phyloP scores from a whole-genome alignment of 768 basidiomycete genomes.

The Pulveroboletus sp. region DNA sequence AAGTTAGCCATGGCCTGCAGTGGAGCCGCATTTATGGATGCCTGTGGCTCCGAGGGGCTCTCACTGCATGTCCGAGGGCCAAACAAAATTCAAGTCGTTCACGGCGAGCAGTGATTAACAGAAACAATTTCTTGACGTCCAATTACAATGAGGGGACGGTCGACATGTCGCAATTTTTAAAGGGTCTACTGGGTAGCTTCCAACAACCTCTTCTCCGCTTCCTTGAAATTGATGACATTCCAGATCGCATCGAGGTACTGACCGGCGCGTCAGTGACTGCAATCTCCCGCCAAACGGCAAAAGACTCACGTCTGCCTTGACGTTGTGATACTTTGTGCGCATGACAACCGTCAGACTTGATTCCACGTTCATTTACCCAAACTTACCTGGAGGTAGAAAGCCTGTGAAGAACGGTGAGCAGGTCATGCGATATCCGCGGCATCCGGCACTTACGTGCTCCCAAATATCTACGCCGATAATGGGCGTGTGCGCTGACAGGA shows the following conservation, averaged over 20 bases:
- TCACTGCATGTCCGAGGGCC: too few relatives aligned
- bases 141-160: conserved; percentile 8
- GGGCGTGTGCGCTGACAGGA: conserved; percentile 65
- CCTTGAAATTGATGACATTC: conserved; percentile 94
- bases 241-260: conserved; percentile 95
- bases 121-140: background rate
- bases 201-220: conserved; percentile 64
- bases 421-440: conserved; percentile 6
- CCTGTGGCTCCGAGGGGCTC: too few relatives aligned
- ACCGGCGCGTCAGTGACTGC: conserved; percentile 6
- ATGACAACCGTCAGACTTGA: conserved; percentile 16
- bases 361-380: background rate
- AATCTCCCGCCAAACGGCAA: background rate
- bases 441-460: conserved; percentile 67
- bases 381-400: conserved; percentile 53
- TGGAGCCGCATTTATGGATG: too few relatives aligned
- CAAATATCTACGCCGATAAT: conserved; percentile 97
- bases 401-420: conserved; percentile 35
- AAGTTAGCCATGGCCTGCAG: background rate
- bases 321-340: conserved; percentile 76
- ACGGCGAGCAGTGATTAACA: background rate
- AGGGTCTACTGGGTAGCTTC: conserved; percentile 34
- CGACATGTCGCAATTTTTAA: background rate
- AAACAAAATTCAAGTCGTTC: background rate
- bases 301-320: conserved; percentile 83